phyloP scores from a whole-genome alignment of 176 grass and related monocot species.

The bread wheat (Triticum aestivum) region IWGSC_CS_RefSeq_v2.1 NC_057797.1:776019086-776019585 shows the following conservation, averaged over 20 bases:
- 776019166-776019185: not conserved
- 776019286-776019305: not conserved
- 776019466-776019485: not conserved
- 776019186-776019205: not conserved
- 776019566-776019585: not conserved
- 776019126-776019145: not conserved
- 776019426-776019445: not conserved
- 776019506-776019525: not conserved
- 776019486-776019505: not conserved
- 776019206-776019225: not conserved
- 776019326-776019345: not conserved
- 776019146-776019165: not conserved
- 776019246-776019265: too few species aligned
- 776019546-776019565: not conserved
- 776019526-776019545: not conserved
- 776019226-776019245: not conserved
- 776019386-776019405: not conserved
- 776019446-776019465: not conserved
- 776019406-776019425: not conserved
- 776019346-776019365: too few species aligned
- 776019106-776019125: not conserved
- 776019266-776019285: too few species aligned
- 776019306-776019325: not conserved
- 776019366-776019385: too few species aligned
- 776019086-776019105: not conserved